Evolutionary conservation across 176 grass and related monocot species (phyloP).

Genomic region (Echinochloa phyllopogon): DNA sequence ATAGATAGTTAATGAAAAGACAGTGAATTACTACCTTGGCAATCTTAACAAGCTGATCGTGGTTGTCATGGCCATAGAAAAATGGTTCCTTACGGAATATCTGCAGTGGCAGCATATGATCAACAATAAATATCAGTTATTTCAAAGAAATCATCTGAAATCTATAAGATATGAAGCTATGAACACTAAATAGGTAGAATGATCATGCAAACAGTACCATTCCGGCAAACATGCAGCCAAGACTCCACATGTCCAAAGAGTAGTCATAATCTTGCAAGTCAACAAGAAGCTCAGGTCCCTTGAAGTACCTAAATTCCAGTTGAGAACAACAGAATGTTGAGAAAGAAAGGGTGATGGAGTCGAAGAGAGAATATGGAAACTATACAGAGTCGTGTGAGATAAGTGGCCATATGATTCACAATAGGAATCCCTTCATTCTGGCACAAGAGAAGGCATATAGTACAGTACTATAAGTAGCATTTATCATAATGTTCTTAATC

Average conservation of each 20-base stretch:
- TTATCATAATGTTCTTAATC: not conserved
- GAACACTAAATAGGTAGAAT: not conserved
- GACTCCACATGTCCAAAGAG: constrained; percentile 92
- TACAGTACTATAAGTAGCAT: not conserved
- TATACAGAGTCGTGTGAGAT: not conserved
- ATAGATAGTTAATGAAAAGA: constrained; percentile 19
- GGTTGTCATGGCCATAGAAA: constrained; percentile 85
- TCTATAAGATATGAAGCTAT: constrained; percentile 6
- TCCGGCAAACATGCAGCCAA: constrained; percentile 94
- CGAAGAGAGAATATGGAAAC: not conserved
- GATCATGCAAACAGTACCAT: constrained; percentile 57
- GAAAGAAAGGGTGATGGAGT: not conserved
- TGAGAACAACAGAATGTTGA: not conserved
- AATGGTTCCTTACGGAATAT: constrained; percentile 87
- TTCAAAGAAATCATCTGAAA: not conserved
- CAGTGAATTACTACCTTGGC: constrained; percentile 59
- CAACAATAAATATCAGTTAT: not conserved
- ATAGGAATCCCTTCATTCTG: not conserved
- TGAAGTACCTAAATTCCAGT: constrained; percentile 71
- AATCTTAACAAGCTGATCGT: constrained; percentile 84
- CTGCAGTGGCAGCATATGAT: constrained; percentile 44
- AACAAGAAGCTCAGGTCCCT: constrained; percentile 87
- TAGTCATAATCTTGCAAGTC: constrained; percentile 91
- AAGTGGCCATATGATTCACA: constrained; percentile 22
- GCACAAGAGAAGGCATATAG: not conserved